Evolutionary conservation across 1,284 basidiomycete species (phyloP).

Genomic region (Papiliotrema terrestris): DNA sequence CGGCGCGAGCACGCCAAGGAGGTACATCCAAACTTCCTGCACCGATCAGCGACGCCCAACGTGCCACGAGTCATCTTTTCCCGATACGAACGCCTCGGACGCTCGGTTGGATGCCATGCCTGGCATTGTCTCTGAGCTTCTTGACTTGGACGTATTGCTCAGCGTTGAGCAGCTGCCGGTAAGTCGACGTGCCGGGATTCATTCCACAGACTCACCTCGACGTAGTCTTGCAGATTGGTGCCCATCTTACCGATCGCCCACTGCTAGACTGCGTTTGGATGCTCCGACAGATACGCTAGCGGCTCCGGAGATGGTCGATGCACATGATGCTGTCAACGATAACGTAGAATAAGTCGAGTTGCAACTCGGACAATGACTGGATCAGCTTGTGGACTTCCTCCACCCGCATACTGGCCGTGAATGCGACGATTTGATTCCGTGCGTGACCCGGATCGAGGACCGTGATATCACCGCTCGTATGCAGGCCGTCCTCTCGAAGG

Average conservation of each 20-base stretch:
- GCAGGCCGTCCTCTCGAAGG: no score
- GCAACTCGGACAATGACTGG: not conserved
- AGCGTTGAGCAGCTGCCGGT: slow-evolving; percentile 39
- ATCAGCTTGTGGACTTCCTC: not conserved
- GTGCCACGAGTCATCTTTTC: not conserved
- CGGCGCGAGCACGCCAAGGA: slow-evolving; percentile 39
- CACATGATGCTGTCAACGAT: not conserved
- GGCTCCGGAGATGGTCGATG: no score
- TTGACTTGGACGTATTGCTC: slow-evolving; percentile 45
- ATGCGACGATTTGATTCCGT: no score
- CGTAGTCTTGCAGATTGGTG: slow-evolving; percentile 39
- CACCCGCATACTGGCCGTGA: no score
- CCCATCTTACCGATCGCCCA: slow-evolving; percentile 22
- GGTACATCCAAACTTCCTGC: slow-evolving; percentile 49
- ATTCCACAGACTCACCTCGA: slow-evolving; percentile 23
- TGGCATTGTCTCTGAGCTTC: slow-evolving; percentile 43
- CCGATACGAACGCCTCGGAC: slow-evolving; percentile 36
- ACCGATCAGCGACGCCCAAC: not conserved
- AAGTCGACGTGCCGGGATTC: not conserved
- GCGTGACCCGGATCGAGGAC: no score
- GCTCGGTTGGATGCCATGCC: slow-evolving; percentile 40
- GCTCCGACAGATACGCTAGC: not conserved
- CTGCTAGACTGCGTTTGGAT: not conserved
- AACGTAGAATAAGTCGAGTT: not conserved
- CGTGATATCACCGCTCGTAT: no score